Evolutionary conservation across 2,329 filamentous ascomycete species (phyloP).

Genomic region (Paracoccidioides lutzii): DNA sequence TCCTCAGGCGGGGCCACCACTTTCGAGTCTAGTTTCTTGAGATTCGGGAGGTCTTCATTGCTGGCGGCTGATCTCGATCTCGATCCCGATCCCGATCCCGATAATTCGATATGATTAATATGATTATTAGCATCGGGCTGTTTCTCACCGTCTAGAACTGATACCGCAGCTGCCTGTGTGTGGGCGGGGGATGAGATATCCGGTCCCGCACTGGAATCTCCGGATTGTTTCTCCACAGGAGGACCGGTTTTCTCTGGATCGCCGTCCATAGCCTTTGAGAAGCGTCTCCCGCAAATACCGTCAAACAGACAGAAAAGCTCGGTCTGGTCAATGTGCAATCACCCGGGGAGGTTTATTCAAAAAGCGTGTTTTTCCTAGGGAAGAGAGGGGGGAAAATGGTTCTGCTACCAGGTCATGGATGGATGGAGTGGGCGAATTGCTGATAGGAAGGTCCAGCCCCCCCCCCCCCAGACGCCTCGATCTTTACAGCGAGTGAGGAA

Average conservation of each 20-base stretch:
- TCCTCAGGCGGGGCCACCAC: constrained; percentile 24
- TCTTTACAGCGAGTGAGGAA: not conserved
- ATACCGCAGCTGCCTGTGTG: not conserved
- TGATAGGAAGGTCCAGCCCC: not conserved
- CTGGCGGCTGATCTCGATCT: no score
- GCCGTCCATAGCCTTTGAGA: not conserved
- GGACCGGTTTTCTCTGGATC: not conserved
- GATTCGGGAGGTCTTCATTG: constrained; percentile 4
- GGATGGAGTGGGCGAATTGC: not conserved
- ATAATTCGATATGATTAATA: not conserved
- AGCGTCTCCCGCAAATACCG: not conserved
- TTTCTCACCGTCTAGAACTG: constrained; percentile 1
- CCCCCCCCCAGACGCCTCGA: not conserved
- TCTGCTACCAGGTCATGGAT: not conserved
- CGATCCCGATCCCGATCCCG: constrained; percentile 2
- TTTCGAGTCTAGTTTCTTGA: constrained; percentile 28
- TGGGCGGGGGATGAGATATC: not conserved
- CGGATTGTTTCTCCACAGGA: not conserved
- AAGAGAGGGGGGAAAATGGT: not conserved
- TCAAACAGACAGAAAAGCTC: not conserved
- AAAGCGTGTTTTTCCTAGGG: not conserved
- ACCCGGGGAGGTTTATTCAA: no score
- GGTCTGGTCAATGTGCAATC: not conserved
- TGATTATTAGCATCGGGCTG: not conserved
- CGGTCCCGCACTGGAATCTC: not conserved